Evolutionary conservation across 2,329 filamentous ascomycete species (phyloP).

Genomic region (Fusarium penzigii): DNA sequence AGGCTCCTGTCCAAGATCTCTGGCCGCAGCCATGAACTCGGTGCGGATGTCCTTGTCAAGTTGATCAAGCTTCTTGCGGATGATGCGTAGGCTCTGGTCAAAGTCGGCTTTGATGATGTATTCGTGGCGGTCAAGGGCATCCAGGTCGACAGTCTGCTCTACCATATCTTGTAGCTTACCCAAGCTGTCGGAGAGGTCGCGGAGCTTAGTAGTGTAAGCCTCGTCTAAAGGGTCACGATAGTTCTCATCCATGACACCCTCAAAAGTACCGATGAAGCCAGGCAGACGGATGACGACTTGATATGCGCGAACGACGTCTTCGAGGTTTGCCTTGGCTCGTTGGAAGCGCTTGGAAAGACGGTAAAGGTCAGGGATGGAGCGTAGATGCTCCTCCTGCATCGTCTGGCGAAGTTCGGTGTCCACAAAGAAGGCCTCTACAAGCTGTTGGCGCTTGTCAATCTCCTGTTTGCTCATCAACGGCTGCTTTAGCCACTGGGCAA

Average conservation of each 20-base stretch:
- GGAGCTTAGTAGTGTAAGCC: conserved; percentile 83
- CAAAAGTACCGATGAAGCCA: conserved; percentile 84
- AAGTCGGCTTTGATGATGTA: conserved; percentile 99
- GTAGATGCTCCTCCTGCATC: conserved; percentile 94
- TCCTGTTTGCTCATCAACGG: conserved; percentile 88
- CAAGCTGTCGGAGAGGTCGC: conserved; percentile 74
- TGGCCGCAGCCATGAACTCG: conserved; percentile 75
- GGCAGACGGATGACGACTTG: conserved; percentile 92
- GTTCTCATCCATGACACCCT: conserved; percentile 91
- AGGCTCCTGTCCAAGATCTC: conserved; percentile 85
- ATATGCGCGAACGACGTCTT: conserved; percentile 94
- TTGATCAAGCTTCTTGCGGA: conserved; percentile 87
- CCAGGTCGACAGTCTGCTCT: conserved; percentile 94
- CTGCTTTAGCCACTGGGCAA: conserved; percentile 97
- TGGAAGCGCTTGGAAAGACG: conserved; percentile 94
- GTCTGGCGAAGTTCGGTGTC: conserved; percentile 93
- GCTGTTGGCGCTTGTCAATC: conserved; percentile 87
- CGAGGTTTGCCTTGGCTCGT: conserved; percentile 83
- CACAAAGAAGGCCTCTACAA: conserved; percentile 91
- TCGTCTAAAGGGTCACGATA: conserved; percentile 86
- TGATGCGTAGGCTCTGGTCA: conserved; percentile 83
- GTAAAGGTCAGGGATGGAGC: conserved; percentile 91
- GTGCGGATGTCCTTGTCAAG: conserved; percentile 78
- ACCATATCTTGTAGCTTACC: conserved; percentile 95
- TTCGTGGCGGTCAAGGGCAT: conserved; percentile 93